Conservation (phyloP, 169 alveolate species). For the Plasmodium knowlesi region DNA sequence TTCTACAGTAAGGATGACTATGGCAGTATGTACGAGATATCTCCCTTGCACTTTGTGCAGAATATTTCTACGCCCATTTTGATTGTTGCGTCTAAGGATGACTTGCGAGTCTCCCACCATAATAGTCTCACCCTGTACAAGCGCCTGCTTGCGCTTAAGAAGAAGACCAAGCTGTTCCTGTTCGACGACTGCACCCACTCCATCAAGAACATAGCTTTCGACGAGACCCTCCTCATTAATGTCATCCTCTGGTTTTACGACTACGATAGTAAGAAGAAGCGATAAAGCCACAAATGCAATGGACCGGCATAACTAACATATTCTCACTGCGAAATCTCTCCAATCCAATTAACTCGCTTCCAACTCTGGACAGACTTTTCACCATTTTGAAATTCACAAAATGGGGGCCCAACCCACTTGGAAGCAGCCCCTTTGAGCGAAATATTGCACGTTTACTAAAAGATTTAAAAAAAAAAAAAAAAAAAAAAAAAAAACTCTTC, state of each 20-base stretch:
- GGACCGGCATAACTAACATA: background rate
- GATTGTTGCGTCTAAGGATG: constrained; percentile 59
- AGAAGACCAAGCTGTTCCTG: constrained; percentile 41
- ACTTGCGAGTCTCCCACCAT: constrained; percentile 52
- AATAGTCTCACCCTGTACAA: constrained; percentile 64
- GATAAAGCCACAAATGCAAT: background rate
- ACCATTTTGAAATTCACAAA: background rate
- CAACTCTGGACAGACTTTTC: background rate
- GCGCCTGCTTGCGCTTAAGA: constrained; percentile 24
- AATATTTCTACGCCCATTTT: constrained; percentile 43
- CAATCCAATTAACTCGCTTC: background rate
- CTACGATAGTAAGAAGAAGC: constrained; percentile 30
- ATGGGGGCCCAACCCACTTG: background rate
- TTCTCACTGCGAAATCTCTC: no score
- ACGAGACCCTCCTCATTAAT: constrained; percentile 64
- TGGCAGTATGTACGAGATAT: background rate
- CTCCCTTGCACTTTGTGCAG: constrained; percentile 38
- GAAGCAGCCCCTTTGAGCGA: background rate
- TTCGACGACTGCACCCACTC: constrained; percentile 49
- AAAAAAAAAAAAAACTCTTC: background rate
- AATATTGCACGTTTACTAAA: no score
- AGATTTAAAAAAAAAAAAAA: no score
- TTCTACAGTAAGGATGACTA: constrained; percentile 13
- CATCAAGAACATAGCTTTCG: background rate
- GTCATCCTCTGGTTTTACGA: constrained; percentile 71